Evolutionary conservation across 768 basidiomycete genomes (phyloP), one percentile per base, ranked within the genome.

Genomic region (Boletus rubescentipes): DNA sequence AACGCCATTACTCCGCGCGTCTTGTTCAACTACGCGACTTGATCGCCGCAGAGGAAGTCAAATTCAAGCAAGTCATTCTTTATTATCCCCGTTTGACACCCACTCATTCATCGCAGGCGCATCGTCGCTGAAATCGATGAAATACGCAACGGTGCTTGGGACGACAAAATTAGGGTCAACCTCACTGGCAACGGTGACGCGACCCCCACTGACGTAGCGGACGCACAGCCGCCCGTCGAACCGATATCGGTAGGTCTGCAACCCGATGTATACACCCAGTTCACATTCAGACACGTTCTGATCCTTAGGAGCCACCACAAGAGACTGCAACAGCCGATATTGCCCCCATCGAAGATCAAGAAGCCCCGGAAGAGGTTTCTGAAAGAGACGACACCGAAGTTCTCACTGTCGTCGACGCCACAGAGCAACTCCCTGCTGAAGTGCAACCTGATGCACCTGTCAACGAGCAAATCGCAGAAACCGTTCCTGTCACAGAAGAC

Each of bases 101-200:
- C 32, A 16, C 18, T 43, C 44, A 58, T 48, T 21, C 32, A n/a
- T 42, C 18, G 12, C 9, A 92, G 91, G 69, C 71, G 70, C 32
- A 75, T 93, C 14, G 77, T 85, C 18, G 71, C 78, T 4, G 93
- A 95, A 70, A 90, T 94, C 41, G 83, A 89, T 46, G 83, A 84
- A 2, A 88, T 93, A 55, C 84, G 85, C 26, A 73, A 78, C 12
- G 90, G 91, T 1, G 69, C 72, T 48, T 83, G 84, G 81, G 87
- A 89, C 61, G 74, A 76, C 45, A 72, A 71, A 59, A 79, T 87
- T 16, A 70, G 61, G 55, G 63, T 65, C 52, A 60, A 75, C 57
- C 65, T 73, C 63, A 63, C 32, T 30, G 45, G 34, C 21, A 57
- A 51, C 46, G 51, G 31, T 41, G 10, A 37, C 36, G 35, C 45